Evolutionary conservation across 1,139 yeast species (phyloP).

Genomic region (Hemisphaericaspora xylofermentans): DNA sequence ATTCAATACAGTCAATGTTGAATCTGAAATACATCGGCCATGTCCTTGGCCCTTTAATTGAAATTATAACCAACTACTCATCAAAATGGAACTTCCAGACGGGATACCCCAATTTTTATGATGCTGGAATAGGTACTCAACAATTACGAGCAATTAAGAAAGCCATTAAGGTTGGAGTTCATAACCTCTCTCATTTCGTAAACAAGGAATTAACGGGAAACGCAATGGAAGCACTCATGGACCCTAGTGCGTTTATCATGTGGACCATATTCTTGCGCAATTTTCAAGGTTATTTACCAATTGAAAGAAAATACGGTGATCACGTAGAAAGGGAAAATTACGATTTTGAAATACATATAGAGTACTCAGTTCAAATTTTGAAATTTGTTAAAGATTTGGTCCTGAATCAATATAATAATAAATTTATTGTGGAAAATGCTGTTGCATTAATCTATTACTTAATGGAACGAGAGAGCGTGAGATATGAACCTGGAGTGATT

Average conservation of each 20-base stretch:
- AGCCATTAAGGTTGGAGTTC: constrained; percentile 36
- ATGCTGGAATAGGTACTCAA: constrained; percentile 20
- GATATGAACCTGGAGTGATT: constrained; percentile 36
- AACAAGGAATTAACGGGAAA: constrained; percentile 29
- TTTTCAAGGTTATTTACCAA: constrained; percentile 59
- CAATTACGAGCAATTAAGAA: constrained; percentile 23
- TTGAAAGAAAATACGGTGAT: constrained; percentile 61
- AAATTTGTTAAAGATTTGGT: constrained; percentile 47
- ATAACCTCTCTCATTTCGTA: constrained; percentile 45
- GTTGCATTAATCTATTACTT: constrained; percentile 20
- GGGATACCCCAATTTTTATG: constrained; percentile 32
- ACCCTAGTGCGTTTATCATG: constrained; percentile 33
- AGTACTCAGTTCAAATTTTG: constrained; percentile 48
- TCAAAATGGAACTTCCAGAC: constrained; percentile 25
- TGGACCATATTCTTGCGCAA: constrained; percentile 43
- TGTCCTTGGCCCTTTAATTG: constrained; percentile 48
- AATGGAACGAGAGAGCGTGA: constrained; percentile 19
- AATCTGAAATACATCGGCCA: constrained; percentile 35
- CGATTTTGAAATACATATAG: constrained; percentile 49
- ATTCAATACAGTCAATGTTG: constrained; percentile 46
- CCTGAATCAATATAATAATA: constrained; percentile 25
- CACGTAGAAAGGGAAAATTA: constrained; percentile 61
- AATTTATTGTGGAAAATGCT: constrained; percentile 19
- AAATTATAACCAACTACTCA: constrained; percentile 43
- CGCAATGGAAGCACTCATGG: constrained; percentile 24